Percentiles rank a stretch among this genome's conserved stretches.
Evolutionary conservation across 2,329 filamentous ascomycete genomes (phyloP).

Genomic region (Corniculantispora saksenae): DNA sequence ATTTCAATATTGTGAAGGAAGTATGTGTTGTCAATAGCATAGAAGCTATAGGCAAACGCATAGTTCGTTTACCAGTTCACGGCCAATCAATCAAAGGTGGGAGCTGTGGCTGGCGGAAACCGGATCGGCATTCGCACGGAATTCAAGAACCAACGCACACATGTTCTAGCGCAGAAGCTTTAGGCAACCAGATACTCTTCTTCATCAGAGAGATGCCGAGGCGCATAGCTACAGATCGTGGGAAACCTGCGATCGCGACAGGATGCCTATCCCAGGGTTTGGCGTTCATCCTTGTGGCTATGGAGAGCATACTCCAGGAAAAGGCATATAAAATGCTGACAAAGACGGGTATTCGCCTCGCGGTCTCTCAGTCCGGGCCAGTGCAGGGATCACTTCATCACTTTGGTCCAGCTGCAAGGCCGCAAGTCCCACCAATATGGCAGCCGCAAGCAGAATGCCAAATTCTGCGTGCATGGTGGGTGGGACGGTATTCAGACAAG

Average conservation of each 20-base stretch:
- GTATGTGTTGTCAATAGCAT: not conserved
- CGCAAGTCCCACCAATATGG: not conserved
- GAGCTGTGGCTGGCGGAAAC: not conserved
- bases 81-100: not conserved
- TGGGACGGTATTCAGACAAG: not conserved
- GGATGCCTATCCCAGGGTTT: not conserved
- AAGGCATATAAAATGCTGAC: not conserved
- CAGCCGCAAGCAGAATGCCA: not conserved
- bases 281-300: not conserved
- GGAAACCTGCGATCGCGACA: not conserved
- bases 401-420: not conserved
- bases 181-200: not conserved
- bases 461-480: not conserved
- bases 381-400: not conserved
- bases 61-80: not conserved
- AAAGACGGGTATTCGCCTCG: not conserved
- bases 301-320: not conserved
- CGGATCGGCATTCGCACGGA: slow-evolving; percentile 4
- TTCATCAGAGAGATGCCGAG: not conserved
- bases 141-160: not conserved
- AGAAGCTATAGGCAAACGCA: too few relatives aligned
- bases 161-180: not conserved
- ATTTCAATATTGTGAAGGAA: not conserved
- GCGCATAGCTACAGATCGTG: not conserved
- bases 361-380: not conserved